phyloP scores from a whole-genome alignment of 2,329 filamentous ascomycete species.

The Allantophomopsis cytisporea region DNA sequence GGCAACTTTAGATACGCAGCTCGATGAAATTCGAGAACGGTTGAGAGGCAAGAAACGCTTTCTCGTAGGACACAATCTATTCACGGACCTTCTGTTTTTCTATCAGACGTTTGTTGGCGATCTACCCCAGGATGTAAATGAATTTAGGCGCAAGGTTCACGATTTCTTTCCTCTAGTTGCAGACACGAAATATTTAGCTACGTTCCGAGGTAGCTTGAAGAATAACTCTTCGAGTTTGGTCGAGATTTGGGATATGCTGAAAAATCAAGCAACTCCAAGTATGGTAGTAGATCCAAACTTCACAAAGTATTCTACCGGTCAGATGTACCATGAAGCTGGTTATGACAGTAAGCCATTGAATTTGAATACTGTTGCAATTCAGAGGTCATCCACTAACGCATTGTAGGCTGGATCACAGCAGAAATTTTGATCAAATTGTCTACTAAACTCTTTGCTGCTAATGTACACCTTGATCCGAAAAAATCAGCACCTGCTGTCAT shows the following conservation, averaged over 20 bases:
- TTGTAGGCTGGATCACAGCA: conserved; percentile 26
- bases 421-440: conserved; percentile 23
- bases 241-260: conserved; percentile 29
- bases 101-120: conserved; percentile 46
- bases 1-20: neutral
- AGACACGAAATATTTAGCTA: conserved; percentile 47
- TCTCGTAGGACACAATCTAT: conserved; percentile 51
- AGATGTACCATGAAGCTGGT: conserved; percentile 38
- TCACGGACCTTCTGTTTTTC: conserved; percentile 50
- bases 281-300: conserved; percentile 23
- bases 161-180: conserved; percentile 32
- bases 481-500: neutral
- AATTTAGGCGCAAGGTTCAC: conserved; percentile 37
- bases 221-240: conserved; percentile 30
- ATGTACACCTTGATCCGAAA: conserved; percentile 2
- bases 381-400: conserved; percentile 3
- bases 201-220: conserved; percentile 15
- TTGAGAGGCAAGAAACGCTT: conserved; percentile 20
- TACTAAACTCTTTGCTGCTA: conserved; percentile 9
- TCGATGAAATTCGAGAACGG: neutral
- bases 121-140: conserved; percentile 36
- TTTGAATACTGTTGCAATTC: neutral
- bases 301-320: conserved; percentile 10
- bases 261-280: conserved; percentile 23
- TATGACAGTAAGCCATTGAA: conserved; percentile 37